Conservation (phyloP, 2,329 filamentous ascomycete species). For the Sarocladium strictum region DNA sequence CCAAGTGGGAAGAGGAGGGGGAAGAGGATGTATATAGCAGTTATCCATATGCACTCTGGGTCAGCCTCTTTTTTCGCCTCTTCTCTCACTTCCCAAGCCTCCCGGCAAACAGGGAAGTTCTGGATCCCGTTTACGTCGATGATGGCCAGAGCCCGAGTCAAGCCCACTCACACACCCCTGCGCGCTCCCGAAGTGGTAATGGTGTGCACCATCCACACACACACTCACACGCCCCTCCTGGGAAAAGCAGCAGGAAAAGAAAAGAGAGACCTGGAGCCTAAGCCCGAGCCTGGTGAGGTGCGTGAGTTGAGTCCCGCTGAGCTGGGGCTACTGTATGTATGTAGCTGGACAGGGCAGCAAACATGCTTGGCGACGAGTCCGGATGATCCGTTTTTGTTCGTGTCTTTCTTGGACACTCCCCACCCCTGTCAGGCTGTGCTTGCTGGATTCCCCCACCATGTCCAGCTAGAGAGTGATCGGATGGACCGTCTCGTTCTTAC, state of each 20-base stretch:
- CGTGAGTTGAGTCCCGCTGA: not conserved
- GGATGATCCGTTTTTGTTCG: not conserved
- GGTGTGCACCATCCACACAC: conserved; percentile 4
- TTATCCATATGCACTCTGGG: not conserved
- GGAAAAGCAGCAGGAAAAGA: conserved; percentile 2
- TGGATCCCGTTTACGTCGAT: conserved; percentile 8
- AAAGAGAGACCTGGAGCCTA: conserved; percentile 7
- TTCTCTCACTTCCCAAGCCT: not conserved
- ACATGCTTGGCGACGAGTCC: not conserved
- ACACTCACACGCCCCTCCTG: not conserved
- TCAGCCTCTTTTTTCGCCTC: not conserved
- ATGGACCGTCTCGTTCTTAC: no score
- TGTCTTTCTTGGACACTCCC: no score
- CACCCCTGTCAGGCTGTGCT: not conserved
- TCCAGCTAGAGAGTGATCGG: not conserved
- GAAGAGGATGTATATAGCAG: not conserved
- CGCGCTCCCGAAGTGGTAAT: not conserved
- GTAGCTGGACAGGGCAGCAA: not conserved
- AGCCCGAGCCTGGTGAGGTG: not conserved
- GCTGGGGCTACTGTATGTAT: not conserved
- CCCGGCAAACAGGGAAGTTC: conserved; percentile 9
- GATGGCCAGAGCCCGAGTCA: conserved; percentile 8
- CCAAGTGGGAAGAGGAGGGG: not conserved
- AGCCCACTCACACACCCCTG: conserved; percentile 1
- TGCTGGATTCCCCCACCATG: not conserved